Conservation (phyloP, 202 grass and related monocot genomes). For the Brachypodium distachyon region DNA sequence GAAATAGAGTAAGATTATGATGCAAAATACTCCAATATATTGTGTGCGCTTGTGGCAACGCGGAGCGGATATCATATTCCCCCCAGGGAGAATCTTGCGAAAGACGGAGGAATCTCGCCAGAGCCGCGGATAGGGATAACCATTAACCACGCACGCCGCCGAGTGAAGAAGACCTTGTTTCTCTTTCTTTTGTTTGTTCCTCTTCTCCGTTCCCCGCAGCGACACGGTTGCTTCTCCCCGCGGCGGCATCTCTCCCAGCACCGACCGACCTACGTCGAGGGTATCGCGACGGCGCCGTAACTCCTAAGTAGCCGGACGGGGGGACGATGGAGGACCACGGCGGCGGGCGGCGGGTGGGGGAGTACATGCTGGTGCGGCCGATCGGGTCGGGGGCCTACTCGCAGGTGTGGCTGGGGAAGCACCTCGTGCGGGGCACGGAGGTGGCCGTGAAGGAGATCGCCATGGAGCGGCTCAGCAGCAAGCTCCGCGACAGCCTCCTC, state of each 20-base stretch:
- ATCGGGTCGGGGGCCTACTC: constrained; percentile 92
- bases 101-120: constrained; percentile 37
- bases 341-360: constrained; percentile 48
- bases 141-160: constrained; percentile 5
- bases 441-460: constrained; percentile 94
- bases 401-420: constrained; percentile 62
- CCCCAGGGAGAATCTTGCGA: constrained; percentile 22
- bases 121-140: constrained; percentile 31
- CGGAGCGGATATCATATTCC: constrained; percentile 16
- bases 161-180: constrained; percentile 23
- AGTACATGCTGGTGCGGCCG: constrained; percentile 52
- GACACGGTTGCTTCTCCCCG: constrained; percentile 44
- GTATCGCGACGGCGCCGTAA: not conserved
- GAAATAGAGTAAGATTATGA: not conserved
- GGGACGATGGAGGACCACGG: constrained; percentile 22
- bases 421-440: constrained; percentile 36
- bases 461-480: constrained; percentile 64
- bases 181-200: not conserved
- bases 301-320: not conserved
- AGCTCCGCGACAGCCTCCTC: constrained; percentile 89
- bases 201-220: constrained; percentile 15
- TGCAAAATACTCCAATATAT: not conserved
- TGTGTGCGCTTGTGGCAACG: constrained; percentile 5
- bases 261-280: not conserved
- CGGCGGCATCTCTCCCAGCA: constrained; percentile 26